Evolutionary conservation across 2,329 filamentous ascomycete species (phyloP).

Genomic region (Fusarium dimerum): DNA sequence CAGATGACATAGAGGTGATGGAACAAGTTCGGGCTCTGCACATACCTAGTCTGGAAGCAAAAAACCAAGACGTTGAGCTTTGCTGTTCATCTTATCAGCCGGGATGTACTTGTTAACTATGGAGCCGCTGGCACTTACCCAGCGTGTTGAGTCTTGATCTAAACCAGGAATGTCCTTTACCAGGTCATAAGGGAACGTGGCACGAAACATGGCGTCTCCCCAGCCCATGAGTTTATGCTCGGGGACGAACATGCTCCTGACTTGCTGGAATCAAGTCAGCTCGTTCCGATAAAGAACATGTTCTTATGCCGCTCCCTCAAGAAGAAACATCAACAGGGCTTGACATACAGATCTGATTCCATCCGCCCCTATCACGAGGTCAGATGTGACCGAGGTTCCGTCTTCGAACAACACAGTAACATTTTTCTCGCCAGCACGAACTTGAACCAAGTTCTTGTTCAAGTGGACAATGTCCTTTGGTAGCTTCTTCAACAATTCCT

Average conservation of each 20-base stretch:
- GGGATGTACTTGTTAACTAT: background rate
- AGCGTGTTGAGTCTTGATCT: background rate
- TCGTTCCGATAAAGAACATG: too few relatives aligned
- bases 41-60: slow-evolving; percentile 1
- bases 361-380: background rate
- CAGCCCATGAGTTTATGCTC: background rate
- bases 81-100: background rate
- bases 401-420: background rate
- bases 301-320: too few relatives aligned
- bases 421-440: background rate
- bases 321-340: too few relatives aligned
- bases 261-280: background rate
- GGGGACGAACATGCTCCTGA: background rate
- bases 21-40: too few relatives aligned
- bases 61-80: slow-evolving; percentile 1
- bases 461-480: background rate
- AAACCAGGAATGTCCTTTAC: background rate
- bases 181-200: background rate
- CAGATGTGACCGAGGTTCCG: background rate
- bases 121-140: background rate
- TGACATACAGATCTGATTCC: slow-evolving; percentile 1
- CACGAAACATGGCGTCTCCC: background rate
- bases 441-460: background rate
- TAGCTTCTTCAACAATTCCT: background rate
- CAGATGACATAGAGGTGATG: too few relatives aligned